Base-by-base conservation (phyloP, 2,329 filamentous ascomycete species). In the Geoglossum cookeanum region DNA sequence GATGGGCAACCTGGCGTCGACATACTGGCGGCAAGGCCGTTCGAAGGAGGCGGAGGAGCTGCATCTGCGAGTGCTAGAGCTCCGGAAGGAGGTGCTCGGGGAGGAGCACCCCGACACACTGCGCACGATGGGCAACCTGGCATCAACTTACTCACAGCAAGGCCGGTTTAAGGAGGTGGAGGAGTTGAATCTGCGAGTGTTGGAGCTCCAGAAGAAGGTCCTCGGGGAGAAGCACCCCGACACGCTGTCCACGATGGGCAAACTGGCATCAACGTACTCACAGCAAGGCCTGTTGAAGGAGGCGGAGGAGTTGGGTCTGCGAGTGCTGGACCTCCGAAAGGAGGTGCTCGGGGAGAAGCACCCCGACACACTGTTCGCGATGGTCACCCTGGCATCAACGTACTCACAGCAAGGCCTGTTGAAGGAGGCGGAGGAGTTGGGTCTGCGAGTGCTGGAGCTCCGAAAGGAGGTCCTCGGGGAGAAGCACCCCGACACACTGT, bases 81-180 rank as follows among this genome's bases (percentile, higher is more conserved):
- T 53, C 15, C 49, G 5, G 49, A 53, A 27, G 49, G 33, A 37
- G 49, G 29, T 30, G 1, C 22, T 22, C 22, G 22, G 22, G 22
- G 22, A 22, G 22, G 2, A 22, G 22, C 22, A 22, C 22, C 22
- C 22, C 22, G 22, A 22, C 22, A 22, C 22, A 2, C 22, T 22
- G 22, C 2, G 1, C 22, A 22, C 22, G 22, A 22, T 22, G 22
- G 22, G 22, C 35, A 37, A 37, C 13, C 35, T 37, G 3, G 35
- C 35, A 22, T 22, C 22, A 22, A 22, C 22, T 1, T 22, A 22
- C 22, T 22, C 13, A 7, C 49, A 53, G 3, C 59, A 65, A 51
- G 61, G 63, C 32, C 61, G 61, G 56, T 66, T 56, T 62, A 61
- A 59, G 29, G 62, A 66, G 55, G 63, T 60, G 27, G 64, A 67